phyloP scores from a whole-genome alignment of 352 stramenopile genomes.

The Lagenidium sp. region DNA sequence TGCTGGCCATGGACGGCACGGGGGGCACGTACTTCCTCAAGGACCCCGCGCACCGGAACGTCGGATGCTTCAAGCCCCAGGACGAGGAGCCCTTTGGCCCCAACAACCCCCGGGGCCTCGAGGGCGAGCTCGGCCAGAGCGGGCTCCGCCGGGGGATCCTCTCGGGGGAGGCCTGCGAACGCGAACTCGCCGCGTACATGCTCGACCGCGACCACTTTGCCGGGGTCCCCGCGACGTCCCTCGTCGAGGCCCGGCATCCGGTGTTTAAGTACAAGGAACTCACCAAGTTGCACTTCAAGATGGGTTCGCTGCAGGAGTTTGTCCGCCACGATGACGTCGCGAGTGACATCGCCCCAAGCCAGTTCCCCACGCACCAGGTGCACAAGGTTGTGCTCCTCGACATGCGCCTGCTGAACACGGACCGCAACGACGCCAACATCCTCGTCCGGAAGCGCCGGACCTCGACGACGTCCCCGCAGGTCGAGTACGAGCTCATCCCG shows the following conservation, averaged over 20 bases:
- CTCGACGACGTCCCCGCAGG: conserved; percentile 17
- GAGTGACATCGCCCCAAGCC: conserved; percentile 89
- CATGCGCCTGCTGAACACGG: conserved; percentile 97
- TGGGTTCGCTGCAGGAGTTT: conserved; percentile 97
- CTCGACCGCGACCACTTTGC: conserved; percentile 89
- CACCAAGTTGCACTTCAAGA: conserved; percentile 77
- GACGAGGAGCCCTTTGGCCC: conserved; percentile 98
- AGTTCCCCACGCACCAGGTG: conserved; percentile 88
- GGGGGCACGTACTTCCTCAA: conserved; percentile 98
- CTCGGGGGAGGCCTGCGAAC: conserved; percentile 94
- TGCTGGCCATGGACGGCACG: conserved; percentile 92
- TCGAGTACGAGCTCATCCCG: conserved; percentile 93
- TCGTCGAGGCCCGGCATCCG: conserved; percentile 64
- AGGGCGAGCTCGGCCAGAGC: conserved; percentile 71
- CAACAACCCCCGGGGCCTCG: conserved; percentile 95
- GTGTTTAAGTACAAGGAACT: conserved; percentile 68
- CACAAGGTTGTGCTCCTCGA: conserved; percentile 99
- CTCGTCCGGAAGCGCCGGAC: conserved; percentile 84
- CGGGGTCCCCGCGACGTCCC: conserved; percentile 66
- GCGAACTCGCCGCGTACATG: conserved; percentile 97
- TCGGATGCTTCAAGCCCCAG: conserved; percentile 97
- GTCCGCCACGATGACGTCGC: conserved; percentile 92
- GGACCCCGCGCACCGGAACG: conserved; percentile 88
- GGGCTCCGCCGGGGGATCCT: conserved; percentile 89
- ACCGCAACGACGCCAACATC: conserved; percentile 97